A percentile compares a stretch with the other conserved stretches of the same genome.
phyloP scores from a whole-genome alignment of 2,329 filamentous ascomycete genomes.

The Talaromyces sp. region DNA sequence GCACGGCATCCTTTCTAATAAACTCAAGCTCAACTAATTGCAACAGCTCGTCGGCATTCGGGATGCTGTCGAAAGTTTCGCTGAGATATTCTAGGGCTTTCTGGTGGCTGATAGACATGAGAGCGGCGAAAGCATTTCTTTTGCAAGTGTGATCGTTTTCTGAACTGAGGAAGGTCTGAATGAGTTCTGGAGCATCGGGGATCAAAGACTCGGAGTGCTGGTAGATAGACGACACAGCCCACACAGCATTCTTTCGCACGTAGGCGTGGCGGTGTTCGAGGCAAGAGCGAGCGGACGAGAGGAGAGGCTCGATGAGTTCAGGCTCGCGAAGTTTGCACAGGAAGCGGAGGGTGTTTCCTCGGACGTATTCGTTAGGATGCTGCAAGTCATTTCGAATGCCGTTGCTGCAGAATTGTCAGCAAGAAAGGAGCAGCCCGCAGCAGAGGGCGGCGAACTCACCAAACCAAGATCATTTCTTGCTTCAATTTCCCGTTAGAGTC shows the following conservation, averaged over 20 bases:
- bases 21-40: constrained; percentile 95
- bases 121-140: constrained; percentile 90
- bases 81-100: constrained; percentile 85
- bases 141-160: constrained; percentile 96
- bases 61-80: constrained; percentile 84
- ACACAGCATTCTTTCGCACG: constrained; percentile 96
- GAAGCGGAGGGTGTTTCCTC: constrained; percentile 96
- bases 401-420: constrained; percentile 71
- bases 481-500: constrained; percentile 91
- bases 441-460: constrained; percentile 51
- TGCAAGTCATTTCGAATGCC: constrained; percentile 96
- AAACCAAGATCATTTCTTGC: constrained; percentile 99
- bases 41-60: constrained; percentile 88
- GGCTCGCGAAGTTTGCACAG: constrained; percentile 92
- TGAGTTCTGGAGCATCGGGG: constrained; percentile 88
- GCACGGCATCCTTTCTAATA: constrained; percentile 93
- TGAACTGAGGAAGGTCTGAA: constrained; percentile 79
- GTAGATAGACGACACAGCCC: constrained; percentile 88
- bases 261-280: constrained; percentile 96
- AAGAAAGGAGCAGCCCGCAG: neutral
- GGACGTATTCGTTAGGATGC: constrained; percentile 96
- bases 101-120: constrained; percentile 87
- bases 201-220: constrained; percentile 87
- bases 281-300: constrained; percentile 86
- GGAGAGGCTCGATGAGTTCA: constrained; percentile 90